Evolutionary conservation across 192 early-diverging fungal species (phyloP).

Genomic region (Coemansia sp.): DNA sequence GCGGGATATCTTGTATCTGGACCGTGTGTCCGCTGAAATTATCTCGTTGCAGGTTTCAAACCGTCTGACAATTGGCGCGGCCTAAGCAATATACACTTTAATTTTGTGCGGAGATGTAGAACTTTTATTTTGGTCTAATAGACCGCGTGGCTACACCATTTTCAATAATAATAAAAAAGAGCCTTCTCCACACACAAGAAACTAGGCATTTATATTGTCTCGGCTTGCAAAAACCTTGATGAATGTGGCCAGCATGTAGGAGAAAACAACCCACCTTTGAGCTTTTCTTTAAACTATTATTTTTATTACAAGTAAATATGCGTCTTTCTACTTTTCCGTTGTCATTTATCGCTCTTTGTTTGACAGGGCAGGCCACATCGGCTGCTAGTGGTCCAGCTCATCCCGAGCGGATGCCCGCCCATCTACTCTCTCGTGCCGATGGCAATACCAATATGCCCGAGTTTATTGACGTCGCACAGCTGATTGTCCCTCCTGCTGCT

Average conservation of each 20-base stretch:
- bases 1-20: slow-evolving; percentile 40
- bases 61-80: not conserved
- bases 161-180: not conserved
- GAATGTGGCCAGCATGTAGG: not conserved
- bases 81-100: not conserved
- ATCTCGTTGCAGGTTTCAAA: slow-evolving; percentile 15
- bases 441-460: slow-evolving; percentile 31
- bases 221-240: not conserved
- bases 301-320: slow-evolving; percentile 11
- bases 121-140: not conserved
- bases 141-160: not conserved
- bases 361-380: not conserved
- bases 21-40: slow-evolving; percentile 30
- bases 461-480: slow-evolving; percentile 17
- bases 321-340: not conserved
- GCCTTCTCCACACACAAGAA: not conserved
- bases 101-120: not conserved
- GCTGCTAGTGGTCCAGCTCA: slow-evolving; percentile 5
- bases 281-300: not conserved
- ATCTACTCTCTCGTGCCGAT: slow-evolving; percentile 17
- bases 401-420: not conserved
- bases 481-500: slow-evolving; percentile 8
- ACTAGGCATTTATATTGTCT: not conserved
- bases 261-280: not conserved
- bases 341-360: slow-evolving; percentile 1